Base-by-base conservation (phyloP, 495 filamentous ascomycete genomes). In the Xylaria longipes region DNA sequence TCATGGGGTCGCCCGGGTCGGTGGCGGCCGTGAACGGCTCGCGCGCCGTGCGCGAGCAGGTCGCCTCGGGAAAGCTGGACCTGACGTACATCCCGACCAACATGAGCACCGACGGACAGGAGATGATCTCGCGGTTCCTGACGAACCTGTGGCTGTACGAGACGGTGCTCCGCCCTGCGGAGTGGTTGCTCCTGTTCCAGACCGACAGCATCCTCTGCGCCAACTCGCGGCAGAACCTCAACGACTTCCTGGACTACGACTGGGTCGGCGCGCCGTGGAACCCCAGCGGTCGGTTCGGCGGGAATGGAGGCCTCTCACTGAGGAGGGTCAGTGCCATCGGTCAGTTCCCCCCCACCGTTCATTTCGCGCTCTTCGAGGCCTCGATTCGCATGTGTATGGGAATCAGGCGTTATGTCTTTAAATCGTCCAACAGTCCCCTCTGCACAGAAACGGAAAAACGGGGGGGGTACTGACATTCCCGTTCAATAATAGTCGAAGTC, bases 181-280 rank as follows among this genome's bases (percentile, higher is more conserved):
- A 85, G 73, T 83, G 80, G 79, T 68, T 85, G 56, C 78, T 85
- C 45, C 64, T 86, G 20, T 87, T 84, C 75, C 85, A 87, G 64
- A 86, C 84, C 0, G 85, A 87, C 75, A 81, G 77, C 52, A 85
- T 87, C 54, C 76, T 87, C 27, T 87, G 85, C 68, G 82, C 85
- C 33, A 87, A 87, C 71, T 81, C 78, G 54, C 74, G 71, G 25
- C 76, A 78, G 43, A 83, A 75, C 43, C 69, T 87, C 46, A 85
- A 87, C 70, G 81, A 85, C 41, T 87, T 77, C 73, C 68, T 87
- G 2, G 79, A 84, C 1, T 87, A 84, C 71, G 85, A 87, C 75
- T 87, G 84, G 84, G 84, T 86, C 41, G 85, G 85, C 15, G 85
- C 85, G 7, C 85, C 85, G 0, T 87, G 85, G 85, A 81, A 81